Conservation (phyloP, 163 green algal genomes). For the Chloromonas sp. region DNA sequence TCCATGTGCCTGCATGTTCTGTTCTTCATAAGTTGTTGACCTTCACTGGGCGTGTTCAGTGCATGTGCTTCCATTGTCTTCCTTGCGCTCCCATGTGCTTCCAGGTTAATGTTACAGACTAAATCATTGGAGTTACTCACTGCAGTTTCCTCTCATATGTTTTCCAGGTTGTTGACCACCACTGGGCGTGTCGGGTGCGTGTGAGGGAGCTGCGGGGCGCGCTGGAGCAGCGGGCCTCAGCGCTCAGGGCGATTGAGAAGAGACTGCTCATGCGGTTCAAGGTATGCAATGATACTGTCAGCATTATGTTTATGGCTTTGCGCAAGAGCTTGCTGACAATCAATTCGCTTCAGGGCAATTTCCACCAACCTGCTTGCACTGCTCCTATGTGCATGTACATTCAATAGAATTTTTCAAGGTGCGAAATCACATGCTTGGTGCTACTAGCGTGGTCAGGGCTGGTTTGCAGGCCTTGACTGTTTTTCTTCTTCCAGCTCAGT, state of each 20-base stretch:
- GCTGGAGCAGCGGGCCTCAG: slow-evolving; percentile 39
- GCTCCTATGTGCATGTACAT: not conserved
- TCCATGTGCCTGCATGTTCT: no score
- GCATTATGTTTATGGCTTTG: not conserved
- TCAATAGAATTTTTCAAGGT: not conserved
- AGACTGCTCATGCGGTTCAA: slow-evolving; percentile 64
- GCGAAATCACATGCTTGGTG: no score
- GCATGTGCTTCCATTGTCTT: no score
- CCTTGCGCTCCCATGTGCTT: no score
- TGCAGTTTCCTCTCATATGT: no score
- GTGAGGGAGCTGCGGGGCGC: slow-evolving; percentile 8
- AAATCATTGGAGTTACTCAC: no score
- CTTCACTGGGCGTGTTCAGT: no score
- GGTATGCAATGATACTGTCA: slow-evolving; percentile 9
- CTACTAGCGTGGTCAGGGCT: no score
- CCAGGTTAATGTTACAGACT: no score
- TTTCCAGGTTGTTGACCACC: slow-evolving; percentile 37
- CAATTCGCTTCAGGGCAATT: not conserved
- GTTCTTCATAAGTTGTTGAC: no score
- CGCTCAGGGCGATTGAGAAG: slow-evolving; percentile 59
- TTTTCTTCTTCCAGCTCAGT: no score
- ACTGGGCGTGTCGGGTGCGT: slow-evolving; percentile 39
- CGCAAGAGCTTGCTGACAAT: not conserved
- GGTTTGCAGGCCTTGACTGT: no score
- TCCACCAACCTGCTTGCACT: not conserved